Evolutionary conservation across 306 rosid species (phyloP), one percentile per base, ranked within the genome.

Genomic region (Calophaca sinica): DNA sequence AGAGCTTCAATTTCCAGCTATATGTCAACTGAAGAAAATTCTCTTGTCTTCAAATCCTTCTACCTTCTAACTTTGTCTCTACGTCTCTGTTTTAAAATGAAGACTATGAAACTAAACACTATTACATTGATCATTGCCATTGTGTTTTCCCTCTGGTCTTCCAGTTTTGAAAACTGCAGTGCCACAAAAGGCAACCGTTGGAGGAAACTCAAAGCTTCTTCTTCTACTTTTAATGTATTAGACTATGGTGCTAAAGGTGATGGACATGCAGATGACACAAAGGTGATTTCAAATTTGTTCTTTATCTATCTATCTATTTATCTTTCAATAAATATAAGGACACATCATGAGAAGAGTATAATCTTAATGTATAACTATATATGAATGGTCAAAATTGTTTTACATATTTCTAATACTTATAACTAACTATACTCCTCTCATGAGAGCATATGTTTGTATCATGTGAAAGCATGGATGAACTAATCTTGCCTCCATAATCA

Each of bases 161-260:
- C 80, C 4, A 79, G 61, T 63, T 68, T 84, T 45, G 84, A 69
- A 73, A 74, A 31, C 0, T 91, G 92, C 77, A 41, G 58, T 32
- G 92, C 88, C 36, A 63, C 86, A 74, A 54, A 68, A 48, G 74
- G 77, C 26, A 84, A 45, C 46, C 67, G 48, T 10, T 62, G 84
- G 87, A 78, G 88, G 72, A 80, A 82, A 51, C 87, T 57, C 81
- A 74, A 74, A 68, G 77, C 78, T 31, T 3, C 62, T 12, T 71
- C 91, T 9, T 38, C 78, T 61, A 70, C 80, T 78, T 89, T 83
- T 54, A 88, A 86, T 85, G 97, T 91, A 7, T 71, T 88, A 78
- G 63, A 86, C 32, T 89, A 73, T 69, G 96, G 90, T 35, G 97
- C 97, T 46, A 88, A 89, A 79, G 97, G 97, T 4, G 91, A 91